Percentiles rank a stretch among this genome's conserved stretches.
These are phyloP conservation scores for Corniculantispora saksenae DNA, from an alignment of 2,329 filamentous ascomycete species.

Conservation along the genomic window DNA sequence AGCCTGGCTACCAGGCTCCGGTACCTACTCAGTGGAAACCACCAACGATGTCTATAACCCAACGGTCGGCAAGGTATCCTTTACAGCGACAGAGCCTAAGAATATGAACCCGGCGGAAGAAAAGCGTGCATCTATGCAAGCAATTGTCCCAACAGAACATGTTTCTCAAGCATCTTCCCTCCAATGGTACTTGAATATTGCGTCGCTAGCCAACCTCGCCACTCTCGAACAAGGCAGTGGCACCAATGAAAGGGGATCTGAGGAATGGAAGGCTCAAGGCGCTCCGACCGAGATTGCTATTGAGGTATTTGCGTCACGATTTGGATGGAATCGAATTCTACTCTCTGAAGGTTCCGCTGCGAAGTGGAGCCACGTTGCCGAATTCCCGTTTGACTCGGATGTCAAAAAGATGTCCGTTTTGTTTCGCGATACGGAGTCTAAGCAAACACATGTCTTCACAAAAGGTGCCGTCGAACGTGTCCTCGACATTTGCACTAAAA, in stretches of 20 bases:
- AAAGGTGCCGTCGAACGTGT: conserved; percentile 69
- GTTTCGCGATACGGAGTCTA: conserved; percentile 36
- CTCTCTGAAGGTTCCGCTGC: conserved; percentile 27
- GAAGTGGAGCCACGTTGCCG: conserved; percentile 44
- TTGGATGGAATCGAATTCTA: conserved; percentile 42
- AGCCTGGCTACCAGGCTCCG: conserved; percentile 34
- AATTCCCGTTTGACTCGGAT: conserved; percentile 60
- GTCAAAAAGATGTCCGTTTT: conserved; percentile 62
- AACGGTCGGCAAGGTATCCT: conserved; percentile 26
- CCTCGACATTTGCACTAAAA: conserved; percentile 56
- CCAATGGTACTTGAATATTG: conserved; percentile 55
- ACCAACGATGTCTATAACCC: conserved; percentile 34
- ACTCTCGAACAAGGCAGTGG: conserved; percentile 50
- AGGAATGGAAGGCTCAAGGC: conserved; percentile 45
- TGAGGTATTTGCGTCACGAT: conserved; percentile 58
- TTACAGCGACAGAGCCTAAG: conserved; percentile 23
- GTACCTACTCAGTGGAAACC: conserved; percentile 35
- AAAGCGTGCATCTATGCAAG: conserved; percentile 18
- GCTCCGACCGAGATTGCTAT: conserved; percentile 60
- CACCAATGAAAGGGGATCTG: conserved; percentile 26
- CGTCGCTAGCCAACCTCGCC: conserved; percentile 62
- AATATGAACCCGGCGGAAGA: conserved; percentile 12
- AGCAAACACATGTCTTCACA: conserved; percentile 49
- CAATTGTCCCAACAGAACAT: conserved; percentile 40
- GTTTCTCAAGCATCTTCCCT: conserved; percentile 39